These are phyloP conservation scores for Pichia eremophila DNA, from an alignment of 805 yeast genomes.

Conservation along the genomic window DNA sequence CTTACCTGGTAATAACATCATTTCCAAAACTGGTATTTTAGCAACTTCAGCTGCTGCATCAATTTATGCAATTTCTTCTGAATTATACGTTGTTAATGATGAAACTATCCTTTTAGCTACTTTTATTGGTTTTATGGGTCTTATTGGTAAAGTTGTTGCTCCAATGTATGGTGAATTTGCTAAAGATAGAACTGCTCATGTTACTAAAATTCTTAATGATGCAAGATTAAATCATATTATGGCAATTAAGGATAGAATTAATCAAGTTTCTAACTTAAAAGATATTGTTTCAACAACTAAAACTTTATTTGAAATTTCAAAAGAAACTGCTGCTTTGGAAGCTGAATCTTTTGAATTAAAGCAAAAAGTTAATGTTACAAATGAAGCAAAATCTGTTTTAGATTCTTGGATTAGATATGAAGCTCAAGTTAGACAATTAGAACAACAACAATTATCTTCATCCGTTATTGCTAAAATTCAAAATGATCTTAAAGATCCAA, in stretches of 20 bases:
- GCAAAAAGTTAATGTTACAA: slow-evolving; percentile 79
- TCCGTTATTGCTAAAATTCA: slow-evolving; percentile 83
- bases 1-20: slow-evolving; percentile 79
- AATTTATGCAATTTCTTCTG: slow-evolving; percentile 87
- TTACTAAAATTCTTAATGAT: slow-evolving; percentile 55
- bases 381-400: slow-evolving; percentile 88
- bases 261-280: slow-evolving; percentile 76
- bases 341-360: slow-evolving; percentile 88
- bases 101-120: slow-evolving; percentile 81
- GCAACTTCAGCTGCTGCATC: slow-evolving; percentile 95
- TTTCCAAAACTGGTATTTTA: slow-evolving; percentile 89
- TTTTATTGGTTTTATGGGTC: slow-evolving; percentile 65
- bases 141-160: slow-evolving; percentile 79
- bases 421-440: slow-evolving; percentile 89
- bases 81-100: slow-evolving; percentile 86
- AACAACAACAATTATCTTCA: slow-evolving; percentile 86
- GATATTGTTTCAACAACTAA: slow-evolving; percentile 89
- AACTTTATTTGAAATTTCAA: slow-evolving; percentile 85
- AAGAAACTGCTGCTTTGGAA: slow-evolving; percentile 94
- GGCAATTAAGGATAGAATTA: slow-evolving; percentile 90
- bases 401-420: slow-evolving; percentile 99
- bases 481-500: slow-evolving; percentile 73
- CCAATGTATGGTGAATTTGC: slow-evolving; percentile 96
- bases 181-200: slow-evolving; percentile 57
- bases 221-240: slow-evolving; percentile 85